Base-by-base conservation (phyloP, 2,329 filamentous ascomycete species). In the Colletotrichum graminicola region DNA sequence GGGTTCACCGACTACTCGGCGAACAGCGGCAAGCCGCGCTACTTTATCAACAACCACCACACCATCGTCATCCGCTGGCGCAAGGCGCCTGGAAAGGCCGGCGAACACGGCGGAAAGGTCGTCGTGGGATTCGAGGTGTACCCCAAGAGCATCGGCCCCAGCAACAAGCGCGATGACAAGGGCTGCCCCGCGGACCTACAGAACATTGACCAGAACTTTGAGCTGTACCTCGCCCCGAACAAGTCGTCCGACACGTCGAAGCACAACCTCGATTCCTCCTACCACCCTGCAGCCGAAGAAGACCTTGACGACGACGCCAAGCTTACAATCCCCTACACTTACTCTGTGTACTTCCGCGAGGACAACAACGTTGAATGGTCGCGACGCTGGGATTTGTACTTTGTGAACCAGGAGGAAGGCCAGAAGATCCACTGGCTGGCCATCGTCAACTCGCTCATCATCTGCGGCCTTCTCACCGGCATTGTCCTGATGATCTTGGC, bases 81-180 rank as follows among this genome's bases (percentile, higher is more conserved):
- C 73, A 86, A 86, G 62, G 93, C 93, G 1, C 88, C 92, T 1
- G 92, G 92, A 14, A 86, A 84, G 73, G 91, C 89, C 3, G 93
- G 92, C 39, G 87, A 90, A 23, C 87, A 88, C 55, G 92, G 93
- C 61, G 92, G 90, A 74, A 94, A 93, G 81, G 90, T 96, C 49
- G 89, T 97, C 74, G 93, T 97, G 26, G 94, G 93, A 0, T 97
- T 97, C 77, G 94, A 97, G 82, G 91, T 97, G 34, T 97, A 96
- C 77, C 90, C 94, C 29, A 97, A 95, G 84, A 97, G 93, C 78
- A 89, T 97, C 76, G 90, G 89, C 32, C 84, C 87, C 10, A 83
- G 82, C 16, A 86, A 84, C 72, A 87, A 89, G 75, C 88, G 92
- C 60, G 85, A 90, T 67, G 85, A 87, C 51, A 82, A 84, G 21